phyloP scores from a whole-genome alignment of 2,329 filamentous ascomycete genomes.

The Fusarium proliferatum region DNA sequence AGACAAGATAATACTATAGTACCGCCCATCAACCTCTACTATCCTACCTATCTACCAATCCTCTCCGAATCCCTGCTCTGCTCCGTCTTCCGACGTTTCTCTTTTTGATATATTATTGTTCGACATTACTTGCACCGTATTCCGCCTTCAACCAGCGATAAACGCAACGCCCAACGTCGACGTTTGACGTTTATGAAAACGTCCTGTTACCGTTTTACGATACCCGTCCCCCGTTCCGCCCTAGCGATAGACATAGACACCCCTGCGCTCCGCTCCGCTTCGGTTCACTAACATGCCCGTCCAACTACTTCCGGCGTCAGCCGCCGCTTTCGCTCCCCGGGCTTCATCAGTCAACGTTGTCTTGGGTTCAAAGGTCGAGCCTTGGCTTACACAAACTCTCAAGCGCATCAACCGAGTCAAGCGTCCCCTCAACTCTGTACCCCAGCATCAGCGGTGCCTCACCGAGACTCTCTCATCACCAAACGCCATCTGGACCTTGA shows the following conservation, averaged over 20 bases:
- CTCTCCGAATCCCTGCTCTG: conserved; percentile 47
- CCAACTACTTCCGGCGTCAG: conserved; percentile 92
- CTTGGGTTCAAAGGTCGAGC: conserved; percentile 89
- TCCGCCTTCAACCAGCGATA: conserved; percentile 19
- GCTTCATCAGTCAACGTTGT: conserved; percentile 93
- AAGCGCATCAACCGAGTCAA: conserved; percentile 98
- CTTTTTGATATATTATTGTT: conserved; percentile 56
- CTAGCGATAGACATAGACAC: conserved; percentile 12
- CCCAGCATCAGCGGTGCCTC: conserved; percentile 94
- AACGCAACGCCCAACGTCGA: conserved; percentile 8
- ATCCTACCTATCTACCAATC: conserved; percentile 13
- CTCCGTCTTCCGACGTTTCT: conserved; percentile 64
- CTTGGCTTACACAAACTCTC: conserved; percentile 95
- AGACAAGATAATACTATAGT: conserved; percentile 34
- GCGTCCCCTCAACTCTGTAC: conserved; percentile 95
- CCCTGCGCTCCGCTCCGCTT: conserved; percentile 28
- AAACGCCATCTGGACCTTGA: conserved; percentile 94
- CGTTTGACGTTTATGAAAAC: conserved; percentile 18
- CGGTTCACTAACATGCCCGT: conserved; percentile 76
- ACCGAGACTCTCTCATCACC: conserved; percentile 91
- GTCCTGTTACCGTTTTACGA: conserved; percentile 22
- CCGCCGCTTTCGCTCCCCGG: conserved; percentile 93
- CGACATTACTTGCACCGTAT: conserved; percentile 35
- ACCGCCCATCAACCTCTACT: conserved; percentile 8
- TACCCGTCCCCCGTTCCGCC: conserved; percentile 7